Evolutionary conservation across 2,329 filamentous ascomycete genomes (phyloP).

Genomic region (Sclerotinia subarctica): DNA sequence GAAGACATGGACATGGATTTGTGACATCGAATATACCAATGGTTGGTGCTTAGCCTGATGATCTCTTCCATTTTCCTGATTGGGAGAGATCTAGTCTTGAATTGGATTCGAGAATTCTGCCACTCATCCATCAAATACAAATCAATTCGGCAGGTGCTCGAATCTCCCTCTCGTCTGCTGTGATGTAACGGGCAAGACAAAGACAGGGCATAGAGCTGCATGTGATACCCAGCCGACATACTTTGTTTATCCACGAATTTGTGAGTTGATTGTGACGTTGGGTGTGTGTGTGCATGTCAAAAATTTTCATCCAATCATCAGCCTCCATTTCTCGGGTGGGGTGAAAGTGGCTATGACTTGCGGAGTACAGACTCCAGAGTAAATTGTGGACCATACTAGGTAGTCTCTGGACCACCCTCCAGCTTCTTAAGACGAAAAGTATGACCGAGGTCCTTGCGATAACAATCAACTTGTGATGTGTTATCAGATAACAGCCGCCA

Average conservation of each 20-base stretch:
- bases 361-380: not conserved
- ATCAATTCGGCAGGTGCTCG: conserved; percentile 6
- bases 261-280: not conserved
- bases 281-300: not conserved
- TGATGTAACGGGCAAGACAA: not conserved
- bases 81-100: not conserved
- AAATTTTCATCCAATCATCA: not conserved
- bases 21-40: not conserved
- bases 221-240: not conserved
- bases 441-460: conserved; percentile 1
- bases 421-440: not conserved
- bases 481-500: not conserved
- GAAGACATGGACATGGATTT: not conserved
- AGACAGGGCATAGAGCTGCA: not conserved
- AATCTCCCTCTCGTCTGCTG: not conserved
- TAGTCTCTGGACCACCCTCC: not conserved
- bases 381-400: too few species aligned
- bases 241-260: too few species aligned
- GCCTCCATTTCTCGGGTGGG: not conserved
- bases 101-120: not conserved
- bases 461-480: not conserved
- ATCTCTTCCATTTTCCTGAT: not conserved
- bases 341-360: not conserved
- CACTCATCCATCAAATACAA: not conserved
- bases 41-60: conserved; percentile 1